phyloP scores from a whole-genome alignment of 2,329 filamentous ascomycete genomes.

The Phialophora chinensis region DNA sequence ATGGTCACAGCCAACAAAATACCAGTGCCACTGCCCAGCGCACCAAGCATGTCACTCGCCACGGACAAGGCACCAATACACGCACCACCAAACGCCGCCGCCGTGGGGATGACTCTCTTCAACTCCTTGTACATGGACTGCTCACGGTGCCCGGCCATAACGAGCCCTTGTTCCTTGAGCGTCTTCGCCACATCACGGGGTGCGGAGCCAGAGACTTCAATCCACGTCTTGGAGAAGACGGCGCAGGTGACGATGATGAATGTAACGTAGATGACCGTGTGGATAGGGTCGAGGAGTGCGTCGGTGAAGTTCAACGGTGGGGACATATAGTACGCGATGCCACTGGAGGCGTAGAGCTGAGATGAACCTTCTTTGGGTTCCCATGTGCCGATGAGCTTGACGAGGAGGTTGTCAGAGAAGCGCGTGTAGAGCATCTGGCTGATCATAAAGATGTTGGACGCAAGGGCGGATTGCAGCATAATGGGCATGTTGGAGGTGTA shows the following conservation, averaged over 20 bases:
- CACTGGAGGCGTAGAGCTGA: constrained; percentile 90
- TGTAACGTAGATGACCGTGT: constrained; percentile 91
- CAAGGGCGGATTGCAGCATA: constrained; percentile 98
- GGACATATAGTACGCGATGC: constrained; percentile 99
- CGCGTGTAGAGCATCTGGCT: constrained; percentile 99
- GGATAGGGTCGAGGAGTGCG: constrained; percentile 93
- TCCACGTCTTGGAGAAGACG: constrained; percentile 99
- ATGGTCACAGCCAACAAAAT: constrained; percentile 98
- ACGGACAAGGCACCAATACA: constrained; percentile 98
- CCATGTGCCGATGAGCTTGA: constrained; percentile 97
- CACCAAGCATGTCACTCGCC: constrained; percentile 91
- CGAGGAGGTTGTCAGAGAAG: constrained; percentile 98
- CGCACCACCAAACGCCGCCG: constrained; percentile 96
- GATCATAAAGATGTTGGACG: constrained; percentile 98
- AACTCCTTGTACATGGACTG: constrained; percentile 99
- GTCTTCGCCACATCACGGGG: constrained; percentile 99
- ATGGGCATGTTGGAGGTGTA: constrained; percentile 99
- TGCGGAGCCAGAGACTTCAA: constrained; percentile 97
- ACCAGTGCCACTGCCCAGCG: constrained; percentile 94
- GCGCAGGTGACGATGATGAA: constrained; percentile 99
- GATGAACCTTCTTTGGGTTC: constrained; percentile 95
- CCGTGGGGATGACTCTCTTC: constrained; percentile 98
- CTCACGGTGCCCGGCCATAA: constrained; percentile 99
- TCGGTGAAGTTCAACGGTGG: constrained; percentile 97
- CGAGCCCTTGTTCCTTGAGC: constrained; percentile 98